Evolutionary conservation across 202 grass and related monocot species (phyloP).

Genomic region (Tripidium arundinaceum): DNA sequence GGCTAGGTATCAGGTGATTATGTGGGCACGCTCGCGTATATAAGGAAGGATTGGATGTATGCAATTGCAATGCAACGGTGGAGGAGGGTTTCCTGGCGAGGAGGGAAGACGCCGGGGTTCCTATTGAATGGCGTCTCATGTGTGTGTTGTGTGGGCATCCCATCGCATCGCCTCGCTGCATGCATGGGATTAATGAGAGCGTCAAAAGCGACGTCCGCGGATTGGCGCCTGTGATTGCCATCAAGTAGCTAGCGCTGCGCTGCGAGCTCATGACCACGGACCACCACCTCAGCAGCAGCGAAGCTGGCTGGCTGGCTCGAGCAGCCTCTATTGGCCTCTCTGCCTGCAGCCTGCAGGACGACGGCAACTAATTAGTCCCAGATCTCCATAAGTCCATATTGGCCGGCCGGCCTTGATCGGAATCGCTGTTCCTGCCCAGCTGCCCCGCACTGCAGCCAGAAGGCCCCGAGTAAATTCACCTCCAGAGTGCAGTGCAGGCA

Average conservation of each 20-base stretch:
- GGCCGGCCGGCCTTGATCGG: background rate
- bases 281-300: conserved; percentile 22
- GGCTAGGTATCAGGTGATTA: conserved; percentile 10
- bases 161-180: conserved; percentile 14
- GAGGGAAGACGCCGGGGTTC: conserved; percentile 43
- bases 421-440: background rate
- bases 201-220: conserved; percentile 59
- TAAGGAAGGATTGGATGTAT: background rate
- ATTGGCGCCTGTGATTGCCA: conserved; percentile 93
- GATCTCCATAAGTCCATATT: background rate
- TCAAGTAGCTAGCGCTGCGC: conserved; percentile 37
- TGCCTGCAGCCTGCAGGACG: too few species aligned
- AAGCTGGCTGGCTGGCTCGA: too few species aligned
- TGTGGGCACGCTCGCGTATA: conserved; percentile 26
- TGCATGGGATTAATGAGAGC: conserved; percentile 89
- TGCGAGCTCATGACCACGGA: background rate
- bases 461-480: too few species aligned
- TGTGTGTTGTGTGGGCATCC: conserved; percentile 6
- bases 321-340: too few species aligned
- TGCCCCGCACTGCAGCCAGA: too few species aligned
- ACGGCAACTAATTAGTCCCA: too few species aligned
- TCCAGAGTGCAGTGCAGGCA: too few species aligned
- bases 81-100: conserved; percentile 63
- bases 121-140: conserved; percentile 61
- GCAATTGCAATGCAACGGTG: conserved; percentile 45